Percentiles rank a stretch among this genome's conserved stretches.
Conservation (phyloP, 345 rosid species). For the Lepidium sativum region DNA sequence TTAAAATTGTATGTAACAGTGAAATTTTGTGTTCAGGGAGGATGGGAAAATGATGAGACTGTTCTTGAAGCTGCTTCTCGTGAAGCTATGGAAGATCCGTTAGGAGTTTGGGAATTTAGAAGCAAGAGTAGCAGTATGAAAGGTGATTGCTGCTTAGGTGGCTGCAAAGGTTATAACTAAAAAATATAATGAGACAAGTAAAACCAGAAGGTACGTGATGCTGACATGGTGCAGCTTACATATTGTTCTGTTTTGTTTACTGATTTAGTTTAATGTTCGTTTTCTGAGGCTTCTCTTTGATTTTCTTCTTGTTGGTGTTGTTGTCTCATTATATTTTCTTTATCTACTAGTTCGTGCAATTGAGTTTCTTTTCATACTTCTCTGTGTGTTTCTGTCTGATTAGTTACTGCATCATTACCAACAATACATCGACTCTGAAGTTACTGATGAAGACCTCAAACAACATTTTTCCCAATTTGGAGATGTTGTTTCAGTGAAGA, state of each 20-base stretch:
- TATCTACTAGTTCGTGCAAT: background rate
- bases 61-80: constrained; percentile 81
- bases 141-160: constrained; percentile 28
- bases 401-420: background rate
- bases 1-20: background rate
- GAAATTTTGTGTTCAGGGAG: constrained; percentile 45
- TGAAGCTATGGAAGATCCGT: constrained; percentile 64
- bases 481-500: constrained; percentile 87
- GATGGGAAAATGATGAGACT: constrained; percentile 97
- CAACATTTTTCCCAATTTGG: constrained; percentile 76
- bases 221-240: too few relatives aligned
- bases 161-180: constrained; percentile 69
- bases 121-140: constrained; percentile 29
- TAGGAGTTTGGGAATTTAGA: constrained; percentile 48
- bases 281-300: background rate
- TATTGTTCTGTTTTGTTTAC: background rate
- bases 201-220: too few relatives aligned
- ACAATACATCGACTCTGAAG: constrained; percentile 56
- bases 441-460: constrained; percentile 79
- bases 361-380: too few relatives aligned
- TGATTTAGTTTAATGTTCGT: background rate
- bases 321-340: background rate
- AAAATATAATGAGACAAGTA: too few relatives aligned
- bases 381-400: background rate
- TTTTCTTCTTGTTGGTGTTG: background rate